phyloP scores from a whole-genome alignment of 305 asterid species.

The Solanum hybrid region DNA sequence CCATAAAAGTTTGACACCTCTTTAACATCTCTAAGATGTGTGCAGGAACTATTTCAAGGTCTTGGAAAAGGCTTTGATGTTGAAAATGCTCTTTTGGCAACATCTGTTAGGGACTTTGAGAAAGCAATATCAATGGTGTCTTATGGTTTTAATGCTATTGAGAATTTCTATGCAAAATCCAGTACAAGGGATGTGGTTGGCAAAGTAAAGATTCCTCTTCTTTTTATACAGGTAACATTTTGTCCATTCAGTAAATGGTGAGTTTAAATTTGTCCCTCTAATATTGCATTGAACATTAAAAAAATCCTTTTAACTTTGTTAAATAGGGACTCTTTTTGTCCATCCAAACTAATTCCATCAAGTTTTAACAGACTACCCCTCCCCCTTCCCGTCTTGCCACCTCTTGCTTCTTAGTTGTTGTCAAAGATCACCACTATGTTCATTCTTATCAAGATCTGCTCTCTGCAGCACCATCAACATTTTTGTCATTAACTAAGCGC shows the following conservation, averaged over 20 bases:
- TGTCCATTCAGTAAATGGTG: background rate
- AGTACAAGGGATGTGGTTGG: slow-evolving; percentile 69
- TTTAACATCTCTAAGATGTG: slow-evolving; percentile 7
- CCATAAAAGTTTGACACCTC: too few species aligned
- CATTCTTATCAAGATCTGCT: background rate
- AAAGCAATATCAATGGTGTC: slow-evolving; percentile 80
- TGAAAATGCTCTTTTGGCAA: slow-evolving; percentile 62
- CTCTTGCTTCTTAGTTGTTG: background rate
- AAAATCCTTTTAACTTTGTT: background rate
- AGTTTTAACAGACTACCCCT: background rate
- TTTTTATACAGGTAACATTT: slow-evolving; percentile 71
- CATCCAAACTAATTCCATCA: background rate
- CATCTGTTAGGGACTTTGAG: slow-evolving; percentile 76
- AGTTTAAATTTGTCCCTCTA: background rate
- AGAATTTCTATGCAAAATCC: slow-evolving; percentile 72
- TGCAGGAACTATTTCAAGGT: slow-evolving; percentile 93
- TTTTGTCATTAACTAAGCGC: background rate
- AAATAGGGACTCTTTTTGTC: background rate
- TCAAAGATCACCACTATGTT: background rate
- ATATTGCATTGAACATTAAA: background rate
- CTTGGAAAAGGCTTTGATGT: slow-evolving; percentile 79
- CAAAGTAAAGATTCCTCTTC: slow-evolving; percentile 84
- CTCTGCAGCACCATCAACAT: background rate
- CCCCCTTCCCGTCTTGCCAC: background rate
- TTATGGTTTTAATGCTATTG: slow-evolving; percentile 59